Conservation (phyloP, 2,329 filamentous ascomycete species). For the Nothopassalora personata region DNA sequence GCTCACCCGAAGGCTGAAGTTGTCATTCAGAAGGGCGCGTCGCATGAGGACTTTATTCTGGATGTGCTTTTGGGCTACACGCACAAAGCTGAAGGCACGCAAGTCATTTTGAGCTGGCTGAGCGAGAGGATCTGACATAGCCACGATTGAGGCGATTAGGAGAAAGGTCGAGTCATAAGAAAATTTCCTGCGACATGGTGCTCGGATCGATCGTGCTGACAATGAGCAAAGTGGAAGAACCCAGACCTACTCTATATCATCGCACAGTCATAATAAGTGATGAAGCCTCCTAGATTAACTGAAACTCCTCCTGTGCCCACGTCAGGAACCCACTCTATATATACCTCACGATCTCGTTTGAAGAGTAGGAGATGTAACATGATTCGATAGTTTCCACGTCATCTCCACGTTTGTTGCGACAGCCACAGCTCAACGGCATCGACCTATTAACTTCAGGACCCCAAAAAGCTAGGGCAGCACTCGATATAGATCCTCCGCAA, state of each 20-base stretch:
- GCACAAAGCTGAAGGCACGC: slow-evolving; percentile 32
- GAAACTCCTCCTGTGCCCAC: too few relatives aligned
- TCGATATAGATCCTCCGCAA: not conserved
- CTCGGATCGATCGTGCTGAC: too few relatives aligned
- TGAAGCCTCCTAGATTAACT: not conserved
- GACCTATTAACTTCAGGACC: not conserved
- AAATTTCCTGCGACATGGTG: too few relatives aligned
- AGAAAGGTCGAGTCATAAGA: too few relatives aligned
- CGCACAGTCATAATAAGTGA: not conserved
- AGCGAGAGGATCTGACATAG: slow-evolving; percentile 31
- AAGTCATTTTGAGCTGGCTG: slow-evolving; percentile 37
- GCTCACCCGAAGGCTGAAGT: slow-evolving; percentile 34
- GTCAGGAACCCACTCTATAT: not conserved
- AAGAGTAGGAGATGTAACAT: not conserved
- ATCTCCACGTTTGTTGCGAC: not conserved
- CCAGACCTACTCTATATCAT: not conserved
- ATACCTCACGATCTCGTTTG: not conserved
- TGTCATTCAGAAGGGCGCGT: slow-evolving; percentile 34
- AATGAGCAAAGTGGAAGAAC: not conserved
- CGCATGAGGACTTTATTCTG: slow-evolving; percentile 41
- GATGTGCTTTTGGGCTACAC: slow-evolving; percentile 38
- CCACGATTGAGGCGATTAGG: not conserved
- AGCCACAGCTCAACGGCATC: not conserved
- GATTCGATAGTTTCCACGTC: not conserved
- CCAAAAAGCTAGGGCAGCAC: not conserved